Base-by-base conservation (phyloP, 495 filamentous ascomycete species). In the Daldinia bambusicola region DNA sequence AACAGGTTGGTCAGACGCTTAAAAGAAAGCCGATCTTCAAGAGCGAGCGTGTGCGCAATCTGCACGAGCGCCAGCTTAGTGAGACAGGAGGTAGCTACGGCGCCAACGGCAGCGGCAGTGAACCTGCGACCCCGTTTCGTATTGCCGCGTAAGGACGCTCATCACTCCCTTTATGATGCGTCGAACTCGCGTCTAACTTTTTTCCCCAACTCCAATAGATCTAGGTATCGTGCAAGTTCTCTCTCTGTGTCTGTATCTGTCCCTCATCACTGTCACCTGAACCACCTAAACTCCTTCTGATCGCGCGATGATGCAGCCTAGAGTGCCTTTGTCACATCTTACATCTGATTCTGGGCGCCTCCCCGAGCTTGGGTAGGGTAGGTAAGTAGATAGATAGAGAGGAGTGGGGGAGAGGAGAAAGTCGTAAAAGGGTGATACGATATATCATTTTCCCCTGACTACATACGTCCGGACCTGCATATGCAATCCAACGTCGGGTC, bases 401-500 rank as follows among this genome's bases (percentile, higher is more conserved):
- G 34, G 6, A 36, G 34, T 7, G 34, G 34, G 34, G 6, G 64
- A 20, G 61, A 65, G 61, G 55, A 41, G 57, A 45, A 31, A 50
- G 36, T 53, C 60, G 51, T 38, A 55, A 60, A 48, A 71, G 34
- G 58, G 69, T 60, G 58, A 71, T 55, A 65, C 69, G 64, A 72
- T 68, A 67, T 60, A 63, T 67, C 63, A 61, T 65, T 52, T 65
- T 66, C 65, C 70, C 70, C 70, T 72, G 70, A 69, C 55, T 62
- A 48, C 43, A 48, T 48, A 48, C 43, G 18, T 48, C 53, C 32
- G 70, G 66, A 73, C 70, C 70, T 73, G 70, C 70, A 73, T 73
- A 73, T 56, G 70, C 66, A 65, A 69, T 73, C 70, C 70, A 53
- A 73, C 70, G 50, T 69, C 62, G 66, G 66, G 65, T 61, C 14